These are phyloP conservation scores for Byssothecium circinans DNA, from an alignment of 2,329 filamentous ascomycete species.

Conservation along the genomic window DNA sequence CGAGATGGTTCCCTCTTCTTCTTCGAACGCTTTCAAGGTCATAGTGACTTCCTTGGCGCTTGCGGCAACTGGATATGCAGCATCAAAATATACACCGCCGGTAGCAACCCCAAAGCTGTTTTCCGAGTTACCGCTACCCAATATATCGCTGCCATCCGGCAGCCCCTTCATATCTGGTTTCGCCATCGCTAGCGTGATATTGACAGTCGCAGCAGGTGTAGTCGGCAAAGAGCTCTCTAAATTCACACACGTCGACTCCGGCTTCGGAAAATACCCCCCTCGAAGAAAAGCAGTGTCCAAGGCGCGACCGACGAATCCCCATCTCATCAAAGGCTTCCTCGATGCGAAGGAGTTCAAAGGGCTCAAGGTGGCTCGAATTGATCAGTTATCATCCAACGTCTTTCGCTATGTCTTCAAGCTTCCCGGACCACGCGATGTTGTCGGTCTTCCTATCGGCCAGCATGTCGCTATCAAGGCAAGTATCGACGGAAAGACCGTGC, in stretches of 20 bases:
- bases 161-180: slow-evolving; percentile 17
- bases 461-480: slow-evolving; percentile 89
- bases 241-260: slow-evolving; percentile 44
- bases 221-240: slow-evolving; percentile 40
- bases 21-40: slow-evolving; percentile 10
- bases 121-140: slow-evolving; percentile 10
- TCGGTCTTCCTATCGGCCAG: slow-evolving; percentile 96
- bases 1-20: slow-evolving; percentile 3
- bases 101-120: slow-evolving; percentile 8
- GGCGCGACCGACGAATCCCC: slow-evolving; percentile 13
- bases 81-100: slow-evolving; percentile 11
- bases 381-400: slow-evolving; percentile 16
- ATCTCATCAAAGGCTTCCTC: slow-evolving; percentile 49
- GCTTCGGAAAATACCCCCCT: slow-evolving; percentile 27
- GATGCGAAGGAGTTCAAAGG: slow-evolving; percentile 52
- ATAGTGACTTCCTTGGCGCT: slow-evolving; percentile 12
- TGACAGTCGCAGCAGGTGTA: slow-evolving; percentile 16
- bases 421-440: slow-evolving; percentile 73
- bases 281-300: slow-evolving; percentile 11
- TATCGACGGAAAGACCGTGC: slow-evolving; percentile 47
- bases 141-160: slow-evolving; percentile 6
- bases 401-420: slow-evolving; percentile 89
- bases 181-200: slow-evolving; percentile 20
- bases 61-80: slow-evolving; percentile 14
- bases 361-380: slow-evolving; percentile 45